Base-by-base conservation (phyloP, 192 early-diverging fungal species). In the Coemansia sp. region DNA sequence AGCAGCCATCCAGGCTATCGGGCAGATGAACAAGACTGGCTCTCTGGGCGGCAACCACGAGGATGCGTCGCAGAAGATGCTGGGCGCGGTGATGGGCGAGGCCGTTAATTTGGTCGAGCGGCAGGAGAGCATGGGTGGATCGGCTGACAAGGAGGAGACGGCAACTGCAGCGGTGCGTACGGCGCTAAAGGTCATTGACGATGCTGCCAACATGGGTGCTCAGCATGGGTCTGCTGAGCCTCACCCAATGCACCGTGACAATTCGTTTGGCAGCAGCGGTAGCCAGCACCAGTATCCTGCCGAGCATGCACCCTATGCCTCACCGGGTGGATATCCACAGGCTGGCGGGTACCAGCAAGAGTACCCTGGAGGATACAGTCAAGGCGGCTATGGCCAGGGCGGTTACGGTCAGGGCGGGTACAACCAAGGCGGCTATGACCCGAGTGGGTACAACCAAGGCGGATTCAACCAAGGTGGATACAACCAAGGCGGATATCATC, bases 151-250 rank as follows among this genome's bases (percentile, higher is more conserved):
- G 66, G 73, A 76, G 30, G 39, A 23, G 1, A 66, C 63, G 1
- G 66, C 73, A 2, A 65, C 62, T 16, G 66, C 73, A 0, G 66
- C 73, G 8, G 73, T 76, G 12, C 50, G 43, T 21, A 69, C 73
- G 9, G 67, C 63, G 8, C 58, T 76, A 11, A 66, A 66, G 57
- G 58, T 76, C 26, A 62, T 76, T 17, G 73, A 76, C 6, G 73
- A 62, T 2, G 59, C 66, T 0, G 66, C 58, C 6, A 30, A 32
- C 3, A 32, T 36, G 37, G 20, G 28, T 3, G 11, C 17, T 18
- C 36, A 8, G 18, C 20, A 50, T 32, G 50, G 30, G 20, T 38
- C 50, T 16, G 17, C 50, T 2, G 40, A 18, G 40, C 40, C 40
- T 16, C 17, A n/a, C 8, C n/a, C n/a, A 1, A n/a, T 41, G 6